Evolutionary conservation across 208 protist species (phyloP).

Genomic region (Zelonia costaricensis): DNA sequence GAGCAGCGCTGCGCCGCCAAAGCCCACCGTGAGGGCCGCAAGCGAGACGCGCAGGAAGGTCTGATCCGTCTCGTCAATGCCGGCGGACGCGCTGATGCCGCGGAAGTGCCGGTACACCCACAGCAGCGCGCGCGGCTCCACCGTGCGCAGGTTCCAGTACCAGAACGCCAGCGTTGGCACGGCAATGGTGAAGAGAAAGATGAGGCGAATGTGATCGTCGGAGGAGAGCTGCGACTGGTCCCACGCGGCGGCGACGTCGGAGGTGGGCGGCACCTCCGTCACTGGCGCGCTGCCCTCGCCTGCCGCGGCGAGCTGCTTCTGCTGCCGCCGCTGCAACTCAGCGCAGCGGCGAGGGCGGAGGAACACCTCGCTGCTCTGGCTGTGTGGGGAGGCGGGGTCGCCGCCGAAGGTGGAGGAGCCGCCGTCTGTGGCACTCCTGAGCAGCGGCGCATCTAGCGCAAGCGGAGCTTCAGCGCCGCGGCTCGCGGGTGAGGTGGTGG

Average conservation of each 20-base stretch:
- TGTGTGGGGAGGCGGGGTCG: background rate
- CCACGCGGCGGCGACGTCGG: slow-evolving; percentile 13
- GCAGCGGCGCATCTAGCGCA: background rate
- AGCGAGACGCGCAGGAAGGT: background rate
- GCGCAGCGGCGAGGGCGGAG: slow-evolving; percentile 4
- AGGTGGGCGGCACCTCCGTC: slow-evolving; percentile 5
- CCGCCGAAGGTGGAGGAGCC: no score
- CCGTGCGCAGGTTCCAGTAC: slow-evolving; percentile 11
- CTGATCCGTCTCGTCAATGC: background rate
- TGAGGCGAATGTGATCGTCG: slow-evolving; percentile 16
- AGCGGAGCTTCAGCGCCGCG: background rate
- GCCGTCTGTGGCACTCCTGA: background rate
- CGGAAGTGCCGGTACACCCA: slow-evolving; percentile 1
- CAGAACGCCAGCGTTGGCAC: slow-evolving; percentile 9
- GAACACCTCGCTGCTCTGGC: slow-evolving; percentile 13
- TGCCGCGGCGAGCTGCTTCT: slow-evolving; percentile 8
- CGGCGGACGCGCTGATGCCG: background rate
- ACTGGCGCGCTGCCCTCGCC: slow-evolving; percentile 9
- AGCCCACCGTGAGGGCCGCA: background rate
- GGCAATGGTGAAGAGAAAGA: slow-evolving; percentile 24
- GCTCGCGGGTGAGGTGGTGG: no score
- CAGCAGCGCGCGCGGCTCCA: slow-evolving; percentile 7
- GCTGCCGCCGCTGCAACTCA: background rate
- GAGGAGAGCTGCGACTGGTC: slow-evolving; percentile 15
- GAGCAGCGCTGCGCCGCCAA: background rate